Conservation (phyloP, 2,329 filamentous ascomycete genomes). For the Apiospora marii region DNA sequence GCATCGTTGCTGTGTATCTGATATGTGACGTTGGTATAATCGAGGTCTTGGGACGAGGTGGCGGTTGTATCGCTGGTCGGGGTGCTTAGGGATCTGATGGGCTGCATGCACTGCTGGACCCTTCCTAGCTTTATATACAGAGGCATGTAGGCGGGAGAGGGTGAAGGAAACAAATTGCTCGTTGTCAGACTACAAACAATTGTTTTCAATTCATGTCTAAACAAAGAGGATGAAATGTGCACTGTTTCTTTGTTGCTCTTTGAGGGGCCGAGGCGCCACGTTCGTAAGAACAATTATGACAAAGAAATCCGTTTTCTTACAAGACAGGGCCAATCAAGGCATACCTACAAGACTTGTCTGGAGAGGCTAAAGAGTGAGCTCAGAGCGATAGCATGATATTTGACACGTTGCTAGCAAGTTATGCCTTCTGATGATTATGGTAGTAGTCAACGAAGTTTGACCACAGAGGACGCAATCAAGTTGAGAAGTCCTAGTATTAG, state of each 20-base stretch:
- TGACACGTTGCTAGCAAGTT: no score
- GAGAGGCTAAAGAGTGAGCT: no score
- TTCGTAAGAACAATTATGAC: neutral
- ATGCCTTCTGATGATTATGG: no score
- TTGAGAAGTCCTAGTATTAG: no score
- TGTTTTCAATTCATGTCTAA: rapidly evolving
- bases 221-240: neutral
- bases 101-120: neutral
- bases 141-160: neutral
- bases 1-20: neutral
- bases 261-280: neutral
- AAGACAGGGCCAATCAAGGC: neutral
- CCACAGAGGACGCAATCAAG: no score
- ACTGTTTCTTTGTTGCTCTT: neutral
- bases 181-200: neutral
- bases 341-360: neutral
- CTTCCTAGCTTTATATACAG: neutral
- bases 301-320: neutral
- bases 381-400: no score
- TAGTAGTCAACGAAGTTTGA: no score
- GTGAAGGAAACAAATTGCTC: neutral
- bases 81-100: neutral
- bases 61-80: neutral
- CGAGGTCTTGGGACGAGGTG: neutral
- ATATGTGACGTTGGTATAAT: neutral